Base-by-base conservation (phyloP, 2,329 filamentous ascomycete genomes). In the Alternaria novae-zelandiae region DNA sequence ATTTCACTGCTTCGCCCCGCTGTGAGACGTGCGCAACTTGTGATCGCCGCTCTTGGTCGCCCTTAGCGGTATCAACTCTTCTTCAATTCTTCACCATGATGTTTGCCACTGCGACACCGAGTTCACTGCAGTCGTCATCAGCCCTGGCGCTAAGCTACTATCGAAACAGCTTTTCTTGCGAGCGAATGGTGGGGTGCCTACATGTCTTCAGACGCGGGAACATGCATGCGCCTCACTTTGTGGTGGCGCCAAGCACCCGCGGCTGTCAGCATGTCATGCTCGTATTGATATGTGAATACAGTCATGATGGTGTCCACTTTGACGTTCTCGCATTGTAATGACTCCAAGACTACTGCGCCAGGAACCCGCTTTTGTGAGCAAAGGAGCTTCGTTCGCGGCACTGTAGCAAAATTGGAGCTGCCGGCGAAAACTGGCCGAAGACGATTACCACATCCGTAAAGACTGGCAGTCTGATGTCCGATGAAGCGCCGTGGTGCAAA, bases 11-110 rank as follows among this genome's bases (percentile, higher is more conserved):
- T 54, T 25, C 55, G 55, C 54, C 56, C 45, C 43, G 55, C 28
- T 17, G 49, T 49, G 59, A 61, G 54, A 61, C 54, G 54, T 46
- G 51, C 57, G 45, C 61, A 17, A 51, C 56, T 55, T n/a, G 51
- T 2, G 32, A 63, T 56, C 45, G 46, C 36, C 61, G 6, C 53
- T 44, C 44, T 12, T 11, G 17, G 28, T 26, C 54, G 10, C 28
- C 54, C 13, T 13, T 26, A 59, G 28, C 26, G 17, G 57, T 53
- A 59, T 26, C 15, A 54, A 17, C 4, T 41, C 20, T 45, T 7
- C 47, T 32, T 45, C 57, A 54, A n/a, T 11, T n/a, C n/a, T n/a
- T 20, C 45, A 30, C 30, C 5, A 30, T 45, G 13, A 30, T 59
- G 20, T 32, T 60, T 32, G 49, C 49, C 49, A 51, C 49, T 15